Percentiles rank a stretch among this genome's conserved stretches.
Conservation (phyloP, 176 grass and related monocot genomes). For the Microstegium vimineum region DNA sequence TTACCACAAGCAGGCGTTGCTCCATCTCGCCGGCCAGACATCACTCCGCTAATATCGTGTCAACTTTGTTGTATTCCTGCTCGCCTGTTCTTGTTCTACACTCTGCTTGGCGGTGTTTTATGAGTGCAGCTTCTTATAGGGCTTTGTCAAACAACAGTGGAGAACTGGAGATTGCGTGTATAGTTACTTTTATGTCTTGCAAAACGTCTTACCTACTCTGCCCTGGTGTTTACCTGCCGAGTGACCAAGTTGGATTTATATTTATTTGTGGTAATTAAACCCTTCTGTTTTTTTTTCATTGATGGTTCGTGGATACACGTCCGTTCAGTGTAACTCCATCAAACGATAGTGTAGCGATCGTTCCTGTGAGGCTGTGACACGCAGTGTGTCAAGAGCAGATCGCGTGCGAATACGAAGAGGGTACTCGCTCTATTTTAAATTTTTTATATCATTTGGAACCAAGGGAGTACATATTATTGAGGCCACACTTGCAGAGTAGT, state of each 20-base stretch:
- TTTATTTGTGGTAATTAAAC: too few relatives aligned
- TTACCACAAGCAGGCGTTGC: constrained; percentile 72
- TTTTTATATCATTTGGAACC: too few relatives aligned
- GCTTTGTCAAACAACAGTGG: too few relatives aligned
- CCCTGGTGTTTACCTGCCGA: not conserved
- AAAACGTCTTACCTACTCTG: not conserved
- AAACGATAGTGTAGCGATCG: not conserved
- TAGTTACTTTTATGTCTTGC: too few relatives aligned
- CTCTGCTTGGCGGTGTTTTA: not conserved
- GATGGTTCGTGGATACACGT: not conserved
- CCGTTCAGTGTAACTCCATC: not conserved
- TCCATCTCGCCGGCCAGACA: constrained; percentile 78
- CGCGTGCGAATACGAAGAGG: too few relatives aligned
- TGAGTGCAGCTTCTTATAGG: not conserved
- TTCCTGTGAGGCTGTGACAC: too few relatives aligned
- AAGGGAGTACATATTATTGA: too few relatives aligned
- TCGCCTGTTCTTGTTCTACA: not conserved
- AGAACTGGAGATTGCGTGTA: too few relatives aligned
- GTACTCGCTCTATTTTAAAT: too few relatives aligned
- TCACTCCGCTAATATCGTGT: constrained; percentile 39
- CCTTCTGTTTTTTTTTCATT: too few relatives aligned
- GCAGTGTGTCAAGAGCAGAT: too few relatives aligned
- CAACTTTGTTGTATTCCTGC: constrained; percentile 5
- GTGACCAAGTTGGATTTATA: not conserved
- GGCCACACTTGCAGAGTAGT: too few relatives aligned